Evolutionary conservation across 192 early-diverging fungal species (phyloP).

Genomic region (Phycomyces nitens): DNA sequence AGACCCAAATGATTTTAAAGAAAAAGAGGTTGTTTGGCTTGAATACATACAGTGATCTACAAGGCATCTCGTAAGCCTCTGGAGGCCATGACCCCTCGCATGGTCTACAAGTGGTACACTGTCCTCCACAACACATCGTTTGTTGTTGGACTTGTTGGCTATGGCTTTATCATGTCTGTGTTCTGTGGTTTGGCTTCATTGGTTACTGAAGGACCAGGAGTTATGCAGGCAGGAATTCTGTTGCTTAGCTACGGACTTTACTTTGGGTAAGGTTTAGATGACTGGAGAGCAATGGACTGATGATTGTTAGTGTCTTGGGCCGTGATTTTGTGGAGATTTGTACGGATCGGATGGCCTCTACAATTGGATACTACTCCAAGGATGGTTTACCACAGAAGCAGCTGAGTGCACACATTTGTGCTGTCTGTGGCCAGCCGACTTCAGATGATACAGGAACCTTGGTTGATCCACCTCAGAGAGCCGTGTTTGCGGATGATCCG

Average conservation of each 20-base stretch:
- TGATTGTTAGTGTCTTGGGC: constrained; percentile 54
- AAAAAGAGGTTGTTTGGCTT: no score
- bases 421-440: constrained; percentile 54
- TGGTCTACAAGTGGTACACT: constrained; percentile 62
- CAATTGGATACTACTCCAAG: constrained; percentile 59
- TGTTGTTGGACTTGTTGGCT: constrained; percentile 53
- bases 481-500: constrained; percentile 24
- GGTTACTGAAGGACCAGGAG: constrained; percentile 37
- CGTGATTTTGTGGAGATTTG: constrained; percentile 64
- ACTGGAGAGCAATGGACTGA: no score
- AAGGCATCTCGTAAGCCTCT: constrained; percentile 58
- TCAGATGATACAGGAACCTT: constrained; percentile 34
- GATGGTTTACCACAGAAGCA: constrained; percentile 58
- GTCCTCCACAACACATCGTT: constrained; percentile 57
- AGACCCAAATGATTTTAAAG: no score
- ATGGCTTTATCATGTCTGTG: constrained; percentile 46
- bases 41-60: constrained; percentile 52
- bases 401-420: constrained; percentile 50
- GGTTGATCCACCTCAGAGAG: constrained; percentile 27
- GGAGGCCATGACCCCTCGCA: constrained; percentile 54
- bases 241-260: constrained; percentile 57
- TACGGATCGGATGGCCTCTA: constrained; percentile 58
- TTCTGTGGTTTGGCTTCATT: constrained; percentile 50
- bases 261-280: constrained; percentile 69
- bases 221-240: constrained; percentile 41